phyloP scores from a whole-genome alignment of 2,329 filamentous ascomycete genomes.

The Acephala macrosclerotiorum region DNA sequence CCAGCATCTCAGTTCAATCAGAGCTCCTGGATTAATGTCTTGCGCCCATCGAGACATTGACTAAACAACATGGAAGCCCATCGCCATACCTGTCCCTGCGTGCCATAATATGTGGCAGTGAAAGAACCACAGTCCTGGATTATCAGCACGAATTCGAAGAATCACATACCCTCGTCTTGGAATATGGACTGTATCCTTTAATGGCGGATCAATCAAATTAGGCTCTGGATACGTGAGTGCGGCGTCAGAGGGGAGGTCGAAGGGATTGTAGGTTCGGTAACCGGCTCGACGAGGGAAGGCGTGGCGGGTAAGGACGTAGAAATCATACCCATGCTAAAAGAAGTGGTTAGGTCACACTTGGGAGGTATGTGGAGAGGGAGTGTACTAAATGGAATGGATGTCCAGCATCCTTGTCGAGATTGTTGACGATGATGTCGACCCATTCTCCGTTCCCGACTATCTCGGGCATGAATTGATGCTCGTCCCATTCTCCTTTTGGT shows the following conservation, averaged over 20 bases:
- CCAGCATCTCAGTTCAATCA: too few relatives aligned
- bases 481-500: conserved; percentile 45
- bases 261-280: conserved; percentile 46
- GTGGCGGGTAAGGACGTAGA: conserved; percentile 23
- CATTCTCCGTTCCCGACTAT: conserved; percentile 44
- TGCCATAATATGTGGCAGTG: conserved; percentile 49
- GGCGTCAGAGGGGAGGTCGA: conserved; percentile 22
- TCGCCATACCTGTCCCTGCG: conserved; percentile 49
- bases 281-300: not conserved
- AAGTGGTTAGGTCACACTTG: conserved; percentile 23
- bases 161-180: conserved; percentile 47
- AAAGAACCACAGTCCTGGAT: conserved; percentile 48
- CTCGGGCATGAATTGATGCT: conserved; percentile 47
- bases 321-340: conserved; percentile 39
- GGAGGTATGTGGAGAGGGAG: not conserved
- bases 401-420: conserved; percentile 54
- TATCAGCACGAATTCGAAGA: conserved; percentile 46
- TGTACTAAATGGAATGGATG: conserved; percentile 58
- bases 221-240: not conserved
- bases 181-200: conserved; percentile 48
- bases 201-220: conserved; percentile 57
- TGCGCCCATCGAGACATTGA: not conserved
- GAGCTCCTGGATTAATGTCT: too few relatives aligned
- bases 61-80: conserved; percentile 32
- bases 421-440: conserved; percentile 58